Evolutionary conservation across 202 grass and related monocot genomes (phyloP), one percentile per base, ranked within the genome.

Genomic region (Eragrostis tef): DNA sequence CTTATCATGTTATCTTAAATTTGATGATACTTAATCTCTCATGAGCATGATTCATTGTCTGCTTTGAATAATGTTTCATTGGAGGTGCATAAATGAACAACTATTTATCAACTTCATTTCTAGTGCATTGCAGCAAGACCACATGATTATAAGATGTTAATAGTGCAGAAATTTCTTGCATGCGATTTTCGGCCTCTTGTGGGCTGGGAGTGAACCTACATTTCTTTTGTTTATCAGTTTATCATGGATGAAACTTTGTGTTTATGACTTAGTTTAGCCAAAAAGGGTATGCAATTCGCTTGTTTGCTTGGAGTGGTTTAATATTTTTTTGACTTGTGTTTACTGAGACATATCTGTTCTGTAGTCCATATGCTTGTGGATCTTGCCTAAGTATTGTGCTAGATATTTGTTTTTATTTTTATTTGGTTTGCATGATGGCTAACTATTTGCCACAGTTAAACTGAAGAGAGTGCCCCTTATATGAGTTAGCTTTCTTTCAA

Each of bases 401-500:
- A 21, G 5, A 49, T 17, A 58, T 72, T 36, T 73, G 8, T 26
- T 57, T 44, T 29, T 8, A 44, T 21, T 77, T 48, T 73, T 41
- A 59, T 74, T 72, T 43, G 24, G 24, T 7, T 26, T 67, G 47
- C 22, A 61, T 53, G 53, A 42, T 36, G 63, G 11, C 14, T 27
- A 50, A 52, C 22, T n/a, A 20, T 52, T 46, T 29, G 44, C 39
- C 16, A 73, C 57, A 62, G 50, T 67, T 75, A 39, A 73, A 67
- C 51, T 27, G 57, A 87, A 31, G 17, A 14, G 7, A 75, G 25
- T 6, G 19, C 5, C 76, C 29, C 10, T 71, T 84, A 49, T 42
- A 71, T 81, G 4, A 56, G 77, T 59, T 73, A 81, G 34, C 50
- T 67, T 85, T 85, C 83, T 46, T 80, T 74, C 73, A 66, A 71